A percentile compares a stretch with the other conserved stretches of the same genome.
These are phyloP conservation scores for Pseudocercospora ulei DNA, from an alignment of 2,329 filamentous ascomycete species.

Conservation along the genomic window DNA sequence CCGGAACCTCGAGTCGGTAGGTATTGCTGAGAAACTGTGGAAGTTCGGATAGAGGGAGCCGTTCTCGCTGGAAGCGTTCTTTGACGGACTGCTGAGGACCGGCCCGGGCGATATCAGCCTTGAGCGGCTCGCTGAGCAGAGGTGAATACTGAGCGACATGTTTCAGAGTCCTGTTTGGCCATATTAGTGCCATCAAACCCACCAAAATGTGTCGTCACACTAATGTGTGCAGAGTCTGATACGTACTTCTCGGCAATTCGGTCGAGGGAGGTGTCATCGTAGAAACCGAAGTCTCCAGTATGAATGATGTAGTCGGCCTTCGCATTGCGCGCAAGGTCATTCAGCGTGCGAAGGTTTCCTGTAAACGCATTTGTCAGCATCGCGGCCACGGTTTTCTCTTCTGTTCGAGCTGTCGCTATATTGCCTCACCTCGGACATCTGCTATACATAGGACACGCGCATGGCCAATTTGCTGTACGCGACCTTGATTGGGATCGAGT, in stretches of 20 bases:
- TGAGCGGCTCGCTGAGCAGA: slow-evolving; percentile 67
- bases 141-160: slow-evolving; percentile 98
- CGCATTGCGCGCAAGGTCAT: slow-evolving; percentile 89
- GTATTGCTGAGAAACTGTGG: slow-evolving; percentile 78
- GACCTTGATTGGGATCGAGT: slow-evolving; percentile 46
- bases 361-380: slow-evolving; percentile 19
- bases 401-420: background rate
- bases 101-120: slow-evolving; percentile 55
- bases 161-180: slow-evolving; percentile 66
- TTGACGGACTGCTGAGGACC: slow-evolving; percentile 65
- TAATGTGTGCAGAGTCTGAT: too few species aligned
- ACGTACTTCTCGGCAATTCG: slow-evolving; percentile 95
- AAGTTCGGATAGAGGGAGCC: slow-evolving; percentile 86
- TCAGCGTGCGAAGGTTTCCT: slow-evolving; percentile 93
- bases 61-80: slow-evolving; percentile 66
- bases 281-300: slow-evolving; percentile 97
- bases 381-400: slow-evolving; percentile 1
- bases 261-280: slow-evolving; percentile 89
- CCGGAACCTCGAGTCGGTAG: slow-evolving; percentile 85
- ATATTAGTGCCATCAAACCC: slow-evolving; percentile 15
- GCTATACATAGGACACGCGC: slow-evolving; percentile 45
- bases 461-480: slow-evolving; percentile 44
- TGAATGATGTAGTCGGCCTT: slow-evolving; percentile 96
- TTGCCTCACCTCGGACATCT: slow-evolving; percentile 43
- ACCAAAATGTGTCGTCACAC: background rate